A percentile compares a stretch with the other conserved stretches of the same genome.
phyloP scores from a whole-genome alignment of 192 early-diverging fungal genomes.

The Podila minutissima region DNA sequence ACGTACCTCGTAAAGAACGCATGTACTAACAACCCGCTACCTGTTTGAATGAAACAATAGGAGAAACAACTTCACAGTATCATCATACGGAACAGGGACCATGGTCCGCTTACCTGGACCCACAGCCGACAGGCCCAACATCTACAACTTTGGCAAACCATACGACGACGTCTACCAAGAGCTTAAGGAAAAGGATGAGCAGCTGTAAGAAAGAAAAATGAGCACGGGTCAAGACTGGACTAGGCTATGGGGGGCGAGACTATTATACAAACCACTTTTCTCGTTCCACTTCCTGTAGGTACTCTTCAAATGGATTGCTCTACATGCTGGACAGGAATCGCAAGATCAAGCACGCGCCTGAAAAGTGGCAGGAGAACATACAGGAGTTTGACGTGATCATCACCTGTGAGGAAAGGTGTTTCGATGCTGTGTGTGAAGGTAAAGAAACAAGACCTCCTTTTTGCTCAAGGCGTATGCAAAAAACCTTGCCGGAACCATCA shows the following conservation, averaged over 20 bases:
- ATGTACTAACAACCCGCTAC: neutral
- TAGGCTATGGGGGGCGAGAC: too few species aligned
- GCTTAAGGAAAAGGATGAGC: conserved; percentile 72
- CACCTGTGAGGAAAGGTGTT: conserved; percentile 96
- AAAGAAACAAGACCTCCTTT: neutral
- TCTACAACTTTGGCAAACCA: conserved; percentile 92
- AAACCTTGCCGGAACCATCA: neutral
- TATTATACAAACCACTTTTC: neutral
- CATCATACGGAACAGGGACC: conserved; percentile 92
- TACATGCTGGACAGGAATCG: conserved; percentile 95
- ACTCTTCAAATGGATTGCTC: conserved; percentile 89
- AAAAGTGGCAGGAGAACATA: conserved; percentile 82
- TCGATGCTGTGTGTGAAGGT: conserved; percentile 94
- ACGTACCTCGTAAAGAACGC: neutral
- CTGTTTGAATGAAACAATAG: conserved; percentile 21
- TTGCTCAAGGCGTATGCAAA: neutral
- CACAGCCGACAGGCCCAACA: conserved; percentile 86
- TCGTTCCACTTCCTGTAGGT: conserved; percentile 52
- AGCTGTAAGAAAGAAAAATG: conserved; percentile 58
- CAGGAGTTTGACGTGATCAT: conserved; percentile 91
- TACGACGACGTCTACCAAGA: conserved; percentile 92
- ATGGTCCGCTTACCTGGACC: conserved; percentile 92
- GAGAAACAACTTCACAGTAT: conserved; percentile 82
- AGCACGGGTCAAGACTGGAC: neutral
- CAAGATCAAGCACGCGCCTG: conserved; percentile 90